These are phyloP conservation scores for Hypoxylon sp. DNA, from an alignment of 2,329 filamentous ascomycete species.

Conservation along the genomic window DNA sequence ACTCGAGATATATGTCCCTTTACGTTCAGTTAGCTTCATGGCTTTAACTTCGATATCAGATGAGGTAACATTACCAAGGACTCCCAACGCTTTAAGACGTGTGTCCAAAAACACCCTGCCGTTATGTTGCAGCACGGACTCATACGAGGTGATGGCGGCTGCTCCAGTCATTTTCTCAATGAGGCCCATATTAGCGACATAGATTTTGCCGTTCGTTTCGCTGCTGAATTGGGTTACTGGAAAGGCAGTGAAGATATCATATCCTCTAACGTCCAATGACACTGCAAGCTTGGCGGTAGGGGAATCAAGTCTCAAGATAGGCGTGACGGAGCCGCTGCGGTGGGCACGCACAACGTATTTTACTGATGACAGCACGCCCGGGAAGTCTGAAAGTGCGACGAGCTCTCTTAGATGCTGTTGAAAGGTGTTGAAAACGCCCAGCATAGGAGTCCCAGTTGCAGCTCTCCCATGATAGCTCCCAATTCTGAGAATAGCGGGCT, in stretches of 20 bases:
- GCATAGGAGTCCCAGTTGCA: slow-evolving; percentile 78
- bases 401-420: slow-evolving; percentile 75
- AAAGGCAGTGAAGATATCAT: slow-evolving; percentile 86
- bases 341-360: slow-evolving; percentile 83
- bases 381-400: slow-evolving; percentile 78
- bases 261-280: slow-evolving; percentile 75
- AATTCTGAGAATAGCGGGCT: slow-evolving; percentile 80
- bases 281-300: slow-evolving; percentile 70
- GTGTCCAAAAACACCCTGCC: slow-evolving; percentile 76
- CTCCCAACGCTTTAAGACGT: slow-evolving; percentile 84
- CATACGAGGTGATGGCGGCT: slow-evolving; percentile 78
- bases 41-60: neutral
- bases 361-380: slow-evolving; percentile 71
- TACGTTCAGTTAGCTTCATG: slow-evolving; percentile 26
- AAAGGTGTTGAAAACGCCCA: slow-evolving; percentile 89
- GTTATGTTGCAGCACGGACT: slow-evolving; percentile 67
- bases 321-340: slow-evolving; percentile 73
- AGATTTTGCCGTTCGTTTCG: slow-evolving; percentile 59
- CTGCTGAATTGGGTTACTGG: slow-evolving; percentile 72
- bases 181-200: slow-evolving; percentile 81
- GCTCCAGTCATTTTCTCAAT: slow-evolving; percentile 91
- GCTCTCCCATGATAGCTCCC: slow-evolving; percentile 80
- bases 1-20: slow-evolving; percentile 82
- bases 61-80: slow-evolving; percentile 67
- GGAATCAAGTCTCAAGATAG: slow-evolving; percentile 62